Conservation (phyloP, 805 yeast genomes). For the Teunomyces barrocoloradensis region DNA sequence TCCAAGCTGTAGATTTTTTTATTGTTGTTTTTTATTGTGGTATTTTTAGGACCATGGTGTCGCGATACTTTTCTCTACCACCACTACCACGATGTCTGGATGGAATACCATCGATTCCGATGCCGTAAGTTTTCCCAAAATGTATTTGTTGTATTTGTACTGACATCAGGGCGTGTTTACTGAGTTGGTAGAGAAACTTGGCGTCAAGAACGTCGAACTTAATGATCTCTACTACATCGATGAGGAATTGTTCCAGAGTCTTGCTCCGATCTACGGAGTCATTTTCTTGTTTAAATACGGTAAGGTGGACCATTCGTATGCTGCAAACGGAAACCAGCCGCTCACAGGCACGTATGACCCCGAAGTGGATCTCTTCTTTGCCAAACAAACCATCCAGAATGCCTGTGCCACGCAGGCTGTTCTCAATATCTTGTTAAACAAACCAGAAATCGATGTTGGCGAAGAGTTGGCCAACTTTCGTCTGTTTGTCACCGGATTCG, state of each 20-base stretch:
- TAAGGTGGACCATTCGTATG: constrained; percentile 31
- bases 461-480: constrained; percentile 46
- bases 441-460: constrained; percentile 45
- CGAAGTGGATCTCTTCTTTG: constrained; percentile 50
- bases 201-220: constrained; percentile 52
- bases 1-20: no score
- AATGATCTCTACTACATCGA: constrained; percentile 59
- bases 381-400: constrained; percentile 61
- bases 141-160: not conserved
- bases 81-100: constrained; percentile 19
- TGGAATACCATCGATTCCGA: constrained; percentile 70
- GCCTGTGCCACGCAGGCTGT: constrained; percentile 79
- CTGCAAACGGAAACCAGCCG: constrained; percentile 32
- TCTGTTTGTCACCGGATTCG: constrained; percentile 51
- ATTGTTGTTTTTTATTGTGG: no score
- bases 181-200: constrained; percentile 55
- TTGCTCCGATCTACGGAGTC: constrained; percentile 54
- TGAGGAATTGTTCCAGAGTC: constrained; percentile 30
- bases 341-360: constrained; percentile 44
- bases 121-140: constrained; percentile 36
- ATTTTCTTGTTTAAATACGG: constrained; percentile 63
- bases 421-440: constrained; percentile 52
- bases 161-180: constrained; percentile 53
- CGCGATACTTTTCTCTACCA: not conserved
- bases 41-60: no score